Percentiles rank a stretch among this genome's conserved stretches.
These are phyloP conservation scores for Citrullus colocynthis DNA, from an alignment of 306 rosid species.

Conservation along the genomic window DNA sequence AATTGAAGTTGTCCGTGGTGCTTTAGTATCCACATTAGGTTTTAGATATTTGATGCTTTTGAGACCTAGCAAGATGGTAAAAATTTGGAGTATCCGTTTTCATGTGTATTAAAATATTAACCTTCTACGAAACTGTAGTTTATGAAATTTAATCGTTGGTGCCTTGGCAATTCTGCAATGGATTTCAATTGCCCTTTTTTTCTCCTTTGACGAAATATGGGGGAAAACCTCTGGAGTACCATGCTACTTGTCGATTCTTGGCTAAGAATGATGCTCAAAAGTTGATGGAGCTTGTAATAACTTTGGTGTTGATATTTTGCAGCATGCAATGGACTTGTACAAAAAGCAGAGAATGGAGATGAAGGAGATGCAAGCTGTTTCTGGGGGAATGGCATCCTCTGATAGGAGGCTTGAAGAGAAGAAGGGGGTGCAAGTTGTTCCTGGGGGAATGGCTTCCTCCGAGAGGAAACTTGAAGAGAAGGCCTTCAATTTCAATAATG, in stretches of 20 bases:
- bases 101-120: background rate
- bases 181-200: slow-evolving; percentile 3
- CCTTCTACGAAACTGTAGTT: background rate
- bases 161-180: background rate
- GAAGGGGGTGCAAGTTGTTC: slow-evolving; percentile 10
- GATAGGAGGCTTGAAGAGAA: slow-evolving; percentile 30
- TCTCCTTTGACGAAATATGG: background rate
- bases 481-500: slow-evolving; percentile 18
- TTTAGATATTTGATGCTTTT: background rate
- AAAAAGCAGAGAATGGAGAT: slow-evolving; percentile 56
- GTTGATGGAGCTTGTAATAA: background rate
- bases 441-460: slow-evolving; percentile 25
- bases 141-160: background rate
- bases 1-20: background rate
- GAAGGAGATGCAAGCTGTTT: slow-evolving; percentile 13
- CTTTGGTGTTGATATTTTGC: slow-evolving; percentile 16
- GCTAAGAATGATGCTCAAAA: background rate
- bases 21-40: background rate
- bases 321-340: slow-evolving; percentile 77
- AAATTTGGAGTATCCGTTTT: background rate
- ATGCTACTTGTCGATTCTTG: background rate
- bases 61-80: background rate
- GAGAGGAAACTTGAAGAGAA: slow-evolving; percentile 29
- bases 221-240: background rate
- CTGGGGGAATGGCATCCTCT: slow-evolving; percentile 25